Percentiles rank a stretch among this genome's conserved stretches.
Conservation (phyloP, 164 flowering plant genomes). For the Dillenia turbinata region DNA sequence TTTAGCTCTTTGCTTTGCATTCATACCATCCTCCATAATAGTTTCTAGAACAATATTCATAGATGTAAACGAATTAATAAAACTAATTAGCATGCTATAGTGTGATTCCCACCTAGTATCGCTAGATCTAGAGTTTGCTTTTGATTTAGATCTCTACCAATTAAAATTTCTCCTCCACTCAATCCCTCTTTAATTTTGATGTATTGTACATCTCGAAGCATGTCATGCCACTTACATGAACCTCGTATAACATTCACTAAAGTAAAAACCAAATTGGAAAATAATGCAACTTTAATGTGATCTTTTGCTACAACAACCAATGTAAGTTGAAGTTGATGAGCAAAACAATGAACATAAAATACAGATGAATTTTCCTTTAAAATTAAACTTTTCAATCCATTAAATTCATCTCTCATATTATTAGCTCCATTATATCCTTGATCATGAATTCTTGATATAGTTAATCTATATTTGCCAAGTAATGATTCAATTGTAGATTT, state of each 20-base stretch:
- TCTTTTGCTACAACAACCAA: background rate
- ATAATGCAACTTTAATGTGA: background rate
- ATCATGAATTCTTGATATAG: background rate
- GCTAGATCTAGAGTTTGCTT: background rate
- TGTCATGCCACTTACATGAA: background rate
- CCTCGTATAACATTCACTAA: background rate
- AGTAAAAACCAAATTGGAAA: background rate
- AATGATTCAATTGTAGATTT: too few species aligned
- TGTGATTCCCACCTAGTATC: background rate
- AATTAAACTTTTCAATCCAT: background rate
- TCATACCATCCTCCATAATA: background rate
- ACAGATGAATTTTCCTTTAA: background rate
- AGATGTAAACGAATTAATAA: background rate
- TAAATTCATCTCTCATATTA: slow-evolving; percentile 18
- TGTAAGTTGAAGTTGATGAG: background rate
- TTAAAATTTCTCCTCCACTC: background rate
- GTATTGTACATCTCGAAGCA: background rate
- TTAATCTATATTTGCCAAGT: background rate
- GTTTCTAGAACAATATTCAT: background rate
- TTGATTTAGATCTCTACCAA: background rate
- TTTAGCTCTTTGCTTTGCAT: background rate
- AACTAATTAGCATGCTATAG: too few species aligned
- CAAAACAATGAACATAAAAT: background rate
- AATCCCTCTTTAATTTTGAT: background rate
- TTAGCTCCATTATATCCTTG: slow-evolving; percentile 24